Conservation (phyloP, 2,329 filamentous ascomycete genomes). For the Gnomoniopsis sp. region DNA sequence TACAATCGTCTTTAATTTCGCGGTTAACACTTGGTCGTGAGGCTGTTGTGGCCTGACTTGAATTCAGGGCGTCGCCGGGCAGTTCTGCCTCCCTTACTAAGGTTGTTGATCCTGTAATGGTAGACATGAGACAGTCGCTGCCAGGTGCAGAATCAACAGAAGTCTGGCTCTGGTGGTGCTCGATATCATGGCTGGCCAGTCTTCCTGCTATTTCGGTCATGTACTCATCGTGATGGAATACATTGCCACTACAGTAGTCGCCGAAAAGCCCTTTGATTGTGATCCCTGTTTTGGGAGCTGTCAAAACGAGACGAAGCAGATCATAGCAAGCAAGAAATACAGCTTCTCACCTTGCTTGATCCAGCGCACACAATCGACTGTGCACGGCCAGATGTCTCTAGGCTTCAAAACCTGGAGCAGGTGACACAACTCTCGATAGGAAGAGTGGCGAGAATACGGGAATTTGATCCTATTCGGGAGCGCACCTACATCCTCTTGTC, state of each 20-base stretch:
- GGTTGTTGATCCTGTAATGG: too few relatives aligned
- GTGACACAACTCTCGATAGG: constrained; percentile 72
- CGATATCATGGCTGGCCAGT: background rate
- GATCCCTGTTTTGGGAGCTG: constrained; percentile 32
- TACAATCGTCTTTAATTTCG: too few relatives aligned
- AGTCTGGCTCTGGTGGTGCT: constrained; percentile 4
- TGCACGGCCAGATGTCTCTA: constrained; percentile 79
- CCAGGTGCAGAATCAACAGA: constrained; percentile 7
- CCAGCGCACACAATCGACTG: constrained; percentile 65
- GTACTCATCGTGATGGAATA: constrained; percentile 62
- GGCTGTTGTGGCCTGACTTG: background rate
- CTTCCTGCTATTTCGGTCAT: constrained; percentile 42
- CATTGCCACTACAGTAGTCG: constrained; percentile 55
- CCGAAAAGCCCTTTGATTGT: constrained; percentile 72
- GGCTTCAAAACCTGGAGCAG: constrained; percentile 68
- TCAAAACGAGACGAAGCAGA: background rate
- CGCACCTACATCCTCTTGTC: constrained; percentile 9
- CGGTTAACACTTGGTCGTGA: background rate
- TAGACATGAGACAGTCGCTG: too few relatives aligned
- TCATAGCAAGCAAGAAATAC: background rate
- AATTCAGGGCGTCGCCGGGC: too few relatives aligned
- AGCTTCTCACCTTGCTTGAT: constrained; percentile 36
- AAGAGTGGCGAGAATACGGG: constrained; percentile 87
- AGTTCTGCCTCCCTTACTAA: too few relatives aligned
- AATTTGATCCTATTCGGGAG: constrained; percentile 55